phyloP scores from a whole-genome alignment of 257 asterid species.

The Eustoma russellianum region DNA sequence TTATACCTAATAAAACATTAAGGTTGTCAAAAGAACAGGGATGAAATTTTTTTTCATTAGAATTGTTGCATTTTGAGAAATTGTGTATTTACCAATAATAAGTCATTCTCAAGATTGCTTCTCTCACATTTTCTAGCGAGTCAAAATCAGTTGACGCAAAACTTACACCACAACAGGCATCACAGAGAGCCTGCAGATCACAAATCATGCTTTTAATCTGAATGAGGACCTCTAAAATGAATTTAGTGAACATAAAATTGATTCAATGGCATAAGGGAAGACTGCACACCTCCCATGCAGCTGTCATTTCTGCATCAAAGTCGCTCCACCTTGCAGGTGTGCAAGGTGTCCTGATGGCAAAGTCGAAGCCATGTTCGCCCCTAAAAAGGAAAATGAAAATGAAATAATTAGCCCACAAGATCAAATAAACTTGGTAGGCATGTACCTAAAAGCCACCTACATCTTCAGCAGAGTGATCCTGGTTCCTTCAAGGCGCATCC shows the following conservation, averaged over 20 bases:
- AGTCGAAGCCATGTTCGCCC: conserved; percentile 73
- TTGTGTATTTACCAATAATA: conserved; percentile 64
- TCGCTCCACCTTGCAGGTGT: conserved; percentile 89
- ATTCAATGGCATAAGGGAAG: background rate
- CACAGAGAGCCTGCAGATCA: conserved; percentile 75
- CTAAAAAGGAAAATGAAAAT: conserved; percentile 29
- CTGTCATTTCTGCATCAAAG: conserved; percentile 81
- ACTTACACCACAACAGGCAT: conserved; percentile 73
- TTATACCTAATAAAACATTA: conserved; percentile 60
- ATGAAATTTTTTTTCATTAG: background rate
- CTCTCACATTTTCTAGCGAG: conserved; percentile 78
- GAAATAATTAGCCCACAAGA: conserved; percentile 10
- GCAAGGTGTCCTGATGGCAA: conserved; percentile 66
- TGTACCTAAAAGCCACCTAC: conserved; percentile 25
- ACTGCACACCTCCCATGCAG: conserved; percentile 86
- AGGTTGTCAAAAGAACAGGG: conserved; percentile 3
- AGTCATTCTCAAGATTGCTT: conserved; percentile 71
- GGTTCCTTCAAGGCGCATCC: conserved; percentile 92
- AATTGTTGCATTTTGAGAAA: background rate
- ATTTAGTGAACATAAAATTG: no score
- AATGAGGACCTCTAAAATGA: no score
- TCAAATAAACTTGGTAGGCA: conserved; percentile 2
- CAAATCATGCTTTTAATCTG: conserved; percentile 1
- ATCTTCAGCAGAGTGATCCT: conserved; percentile 63
- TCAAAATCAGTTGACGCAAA: conserved; percentile 82